phyloP scores from a whole-genome alignment of 768 basidiomycete species.

The Gloeophyllum trabeum region DNA sequence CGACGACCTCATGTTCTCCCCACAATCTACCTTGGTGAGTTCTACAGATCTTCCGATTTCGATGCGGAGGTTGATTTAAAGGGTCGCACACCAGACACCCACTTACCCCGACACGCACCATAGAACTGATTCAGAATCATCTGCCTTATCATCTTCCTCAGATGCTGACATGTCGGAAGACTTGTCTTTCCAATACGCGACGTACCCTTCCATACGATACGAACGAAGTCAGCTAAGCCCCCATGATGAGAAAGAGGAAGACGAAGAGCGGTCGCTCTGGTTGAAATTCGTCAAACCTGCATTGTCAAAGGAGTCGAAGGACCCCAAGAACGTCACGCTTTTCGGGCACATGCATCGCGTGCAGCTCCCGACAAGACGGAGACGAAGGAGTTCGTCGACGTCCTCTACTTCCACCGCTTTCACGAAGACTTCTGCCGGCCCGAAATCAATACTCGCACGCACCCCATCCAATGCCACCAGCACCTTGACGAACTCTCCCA shows the following conservation, averaged over 20 bases:
- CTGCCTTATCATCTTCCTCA: neutral
- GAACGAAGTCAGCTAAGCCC: neutral
- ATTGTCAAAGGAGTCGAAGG: neutral
- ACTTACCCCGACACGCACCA: neutral
- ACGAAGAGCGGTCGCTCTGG: neutral
- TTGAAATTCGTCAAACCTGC: neutral
- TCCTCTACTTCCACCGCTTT: neutral
- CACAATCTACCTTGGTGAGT: neutral
- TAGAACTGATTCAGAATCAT: neutral
- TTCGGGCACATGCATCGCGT: neutral
- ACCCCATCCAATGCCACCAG: neutral
- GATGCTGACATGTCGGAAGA: neutral
- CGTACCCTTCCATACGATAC: neutral
- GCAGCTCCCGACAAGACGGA: neutral
- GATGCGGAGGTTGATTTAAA: neutral
- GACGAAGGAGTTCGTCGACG: neutral
- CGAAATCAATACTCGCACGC: neutral
- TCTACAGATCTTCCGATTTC: neutral
- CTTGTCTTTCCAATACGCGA: neutral
- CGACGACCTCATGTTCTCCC: too few relatives aligned
- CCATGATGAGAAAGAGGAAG: neutral
- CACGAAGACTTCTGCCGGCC: neutral
- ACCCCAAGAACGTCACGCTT: neutral
- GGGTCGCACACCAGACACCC: neutral
- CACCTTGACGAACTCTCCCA: neutral